Conservation (phyloP, 192 early-diverging fungal genomes). For the Backusella tarrabulga region DNA sequence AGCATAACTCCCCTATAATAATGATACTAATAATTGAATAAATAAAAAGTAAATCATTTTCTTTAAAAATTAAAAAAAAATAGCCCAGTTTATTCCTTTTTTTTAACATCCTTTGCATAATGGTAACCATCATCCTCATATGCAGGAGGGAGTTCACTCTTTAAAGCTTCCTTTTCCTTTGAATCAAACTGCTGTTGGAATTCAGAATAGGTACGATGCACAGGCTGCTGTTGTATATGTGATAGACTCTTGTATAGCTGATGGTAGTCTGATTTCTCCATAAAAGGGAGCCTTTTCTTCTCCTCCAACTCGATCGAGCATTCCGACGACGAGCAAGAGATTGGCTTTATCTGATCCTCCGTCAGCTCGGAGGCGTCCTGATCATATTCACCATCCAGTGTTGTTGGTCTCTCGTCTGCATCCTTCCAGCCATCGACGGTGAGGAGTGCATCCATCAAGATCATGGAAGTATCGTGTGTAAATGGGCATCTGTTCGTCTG, state of each 20-base stretch:
- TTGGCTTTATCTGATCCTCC: background rate
- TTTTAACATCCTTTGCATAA: slow-evolving; percentile 3
- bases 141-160: slow-evolving; percentile 7
- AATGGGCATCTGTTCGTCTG: slow-evolving; percentile 18
- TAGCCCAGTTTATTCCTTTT: background rate
- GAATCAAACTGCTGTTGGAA: slow-evolving; percentile 19
- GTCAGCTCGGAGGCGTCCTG: background rate
- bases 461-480: slow-evolving; percentile 22
- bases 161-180: background rate
- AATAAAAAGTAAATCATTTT: background rate
- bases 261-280: slow-evolving; percentile 12
- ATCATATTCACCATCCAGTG: background rate
- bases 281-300: background rate
- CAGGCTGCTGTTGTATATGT: slow-evolving; percentile 7
- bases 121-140: background rate
- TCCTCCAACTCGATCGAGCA: background rate
- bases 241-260: slow-evolving; percentile 18
- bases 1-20: background rate
- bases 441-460: slow-evolving; percentile 23
- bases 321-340: background rate
- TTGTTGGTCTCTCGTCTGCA: slow-evolving; percentile 16
- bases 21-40: background rate
- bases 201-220: slow-evolving; percentile 20
- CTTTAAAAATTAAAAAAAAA: background rate
- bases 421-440: slow-evolving; percentile 29